Conservation (phyloP, 1,139 yeast genomes). For the Casaregolazyma suthepensis region DNA sequence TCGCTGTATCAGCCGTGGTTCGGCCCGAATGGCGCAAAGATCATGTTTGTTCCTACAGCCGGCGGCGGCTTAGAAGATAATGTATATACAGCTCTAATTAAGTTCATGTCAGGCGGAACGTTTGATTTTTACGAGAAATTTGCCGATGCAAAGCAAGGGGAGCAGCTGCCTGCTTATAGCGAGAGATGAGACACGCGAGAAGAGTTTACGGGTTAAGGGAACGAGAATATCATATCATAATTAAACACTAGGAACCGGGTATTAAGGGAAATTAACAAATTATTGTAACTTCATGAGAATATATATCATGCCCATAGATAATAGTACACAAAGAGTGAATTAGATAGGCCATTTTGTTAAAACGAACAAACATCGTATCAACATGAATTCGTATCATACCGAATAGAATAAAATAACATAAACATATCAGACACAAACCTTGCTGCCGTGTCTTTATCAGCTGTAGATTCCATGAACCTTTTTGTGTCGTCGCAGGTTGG, state of each 20-base stretch:
- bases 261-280: neutral
- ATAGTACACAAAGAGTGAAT: neutral
- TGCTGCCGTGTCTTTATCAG: neutral
- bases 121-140: slow-evolving; percentile 24
- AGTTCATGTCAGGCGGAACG: slow-evolving; percentile 31
- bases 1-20: slow-evolving; percentile 32
- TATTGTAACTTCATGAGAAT: neutral
- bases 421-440: neutral
- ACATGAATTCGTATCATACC: neutral
- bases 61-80: slow-evolving; percentile 21
- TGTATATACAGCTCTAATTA: slow-evolving; percentile 15
- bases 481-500: slow-evolving; percentile 75
- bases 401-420: neutral
- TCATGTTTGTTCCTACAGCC: slow-evolving; percentile 14
- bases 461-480: slow-evolving; percentile 43
- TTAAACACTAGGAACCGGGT: neutral
- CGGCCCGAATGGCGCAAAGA: slow-evolving; percentile 28
- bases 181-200: neutral
- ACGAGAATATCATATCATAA: neutral
- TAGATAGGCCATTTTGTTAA: neutral
- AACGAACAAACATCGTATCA: neutral
- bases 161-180: slow-evolving; percentile 17
- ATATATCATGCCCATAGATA: neutral
- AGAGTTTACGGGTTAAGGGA: neutral
- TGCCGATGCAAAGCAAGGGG: slow-evolving; percentile 11